These are phyloP conservation scores for Vinca minor DNA, from an alignment of 257 asterid genomes.

Conservation along the genomic window DNA sequence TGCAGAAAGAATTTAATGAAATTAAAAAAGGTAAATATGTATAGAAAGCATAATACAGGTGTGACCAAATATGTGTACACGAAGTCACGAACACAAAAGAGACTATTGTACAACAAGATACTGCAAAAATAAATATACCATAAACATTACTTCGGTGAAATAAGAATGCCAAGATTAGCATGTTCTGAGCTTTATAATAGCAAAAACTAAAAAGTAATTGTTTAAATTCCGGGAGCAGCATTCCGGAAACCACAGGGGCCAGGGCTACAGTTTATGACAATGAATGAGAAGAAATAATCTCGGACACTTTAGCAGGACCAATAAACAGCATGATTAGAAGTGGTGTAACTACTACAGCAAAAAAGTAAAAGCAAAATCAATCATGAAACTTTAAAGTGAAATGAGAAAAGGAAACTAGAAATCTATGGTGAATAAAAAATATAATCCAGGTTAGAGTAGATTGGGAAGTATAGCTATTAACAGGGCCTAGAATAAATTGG, in stretches of 20 bases:
- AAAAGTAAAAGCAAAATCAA: neutral
- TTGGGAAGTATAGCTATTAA: neutral
- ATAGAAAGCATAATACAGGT: constrained; percentile 4
- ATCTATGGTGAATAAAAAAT: neutral
- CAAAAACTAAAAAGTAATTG: too few species aligned
- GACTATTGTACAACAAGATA: neutral
- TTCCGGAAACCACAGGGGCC: constrained; percentile 1
- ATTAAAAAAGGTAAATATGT: constrained; percentile 24
- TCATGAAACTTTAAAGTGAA: too few species aligned
- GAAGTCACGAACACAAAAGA: neutral
- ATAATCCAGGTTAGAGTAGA: neutral
- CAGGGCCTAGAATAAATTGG: neutral
- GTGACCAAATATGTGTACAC: neutral
- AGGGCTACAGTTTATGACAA: neutral
- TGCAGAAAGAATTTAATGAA: constrained; percentile 25
- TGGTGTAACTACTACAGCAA: neutral
- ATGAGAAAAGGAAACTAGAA: neutral
- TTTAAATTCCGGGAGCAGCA: neutral
- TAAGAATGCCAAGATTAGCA: neutral
- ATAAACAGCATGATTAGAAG: constrained; percentile 2
- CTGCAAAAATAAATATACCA: neutral
- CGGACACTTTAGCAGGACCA: neutral
- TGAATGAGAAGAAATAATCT: neutral
- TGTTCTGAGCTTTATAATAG: neutral
- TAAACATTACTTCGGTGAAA: neutral